These are phyloP conservation scores for Pythium inflatum DNA, from an alignment of 352 stramenopile species.

Conservation along the genomic window DNA sequence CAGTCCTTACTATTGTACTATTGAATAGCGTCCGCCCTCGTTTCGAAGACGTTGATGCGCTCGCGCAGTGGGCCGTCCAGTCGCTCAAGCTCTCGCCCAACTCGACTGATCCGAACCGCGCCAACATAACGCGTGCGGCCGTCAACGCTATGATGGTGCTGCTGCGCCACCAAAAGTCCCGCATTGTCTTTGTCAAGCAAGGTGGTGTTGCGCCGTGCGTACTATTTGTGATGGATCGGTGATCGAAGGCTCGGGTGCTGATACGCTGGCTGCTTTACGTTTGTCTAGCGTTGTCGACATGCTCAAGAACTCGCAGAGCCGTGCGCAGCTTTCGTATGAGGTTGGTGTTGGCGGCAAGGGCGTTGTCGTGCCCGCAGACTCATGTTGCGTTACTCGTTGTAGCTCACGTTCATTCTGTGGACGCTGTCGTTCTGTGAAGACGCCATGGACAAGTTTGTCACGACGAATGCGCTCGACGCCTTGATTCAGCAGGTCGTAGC, in stretches of 20 bases:
- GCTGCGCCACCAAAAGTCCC: slow-evolving; percentile 87
- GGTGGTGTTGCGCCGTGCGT: slow-evolving; percentile 91
- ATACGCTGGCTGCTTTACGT: neutral
- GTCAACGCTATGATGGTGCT: slow-evolving; percentile 93
- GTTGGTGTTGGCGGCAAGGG: slow-evolving; percentile 32
- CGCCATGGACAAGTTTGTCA: slow-evolving; percentile 79
- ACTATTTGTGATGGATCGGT: neutral
- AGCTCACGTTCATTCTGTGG: slow-evolving; percentile 97
- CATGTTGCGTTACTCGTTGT: no score
- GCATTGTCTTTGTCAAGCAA: slow-evolving; percentile 90
- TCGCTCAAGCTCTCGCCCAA: slow-evolving; percentile 67
- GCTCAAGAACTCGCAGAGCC: slow-evolving; percentile 76
- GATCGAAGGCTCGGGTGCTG: neutral
- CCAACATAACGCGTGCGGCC: slow-evolving; percentile 81
- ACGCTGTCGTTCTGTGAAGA: slow-evolving; percentile 93
- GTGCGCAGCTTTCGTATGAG: slow-evolving; percentile 96
- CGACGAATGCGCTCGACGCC: slow-evolving; percentile 63
- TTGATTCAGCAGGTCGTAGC: slow-evolving; percentile 86
- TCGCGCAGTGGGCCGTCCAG: slow-evolving; percentile 82
- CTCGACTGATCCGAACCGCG: slow-evolving; percentile 67
- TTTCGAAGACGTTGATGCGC: slow-evolving; percentile 77
- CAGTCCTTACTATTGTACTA: no score
- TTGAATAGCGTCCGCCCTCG: slow-evolving; percentile 73
- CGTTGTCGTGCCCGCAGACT: no score
- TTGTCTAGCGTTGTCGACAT: slow-evolving; percentile 62